Percentiles rank a stretch among this genome's conserved stretches.
Evolutionary conservation across 306 rosid genomes (phyloP).

Genomic region (Notholithocarpus densiflorus): DNA sequence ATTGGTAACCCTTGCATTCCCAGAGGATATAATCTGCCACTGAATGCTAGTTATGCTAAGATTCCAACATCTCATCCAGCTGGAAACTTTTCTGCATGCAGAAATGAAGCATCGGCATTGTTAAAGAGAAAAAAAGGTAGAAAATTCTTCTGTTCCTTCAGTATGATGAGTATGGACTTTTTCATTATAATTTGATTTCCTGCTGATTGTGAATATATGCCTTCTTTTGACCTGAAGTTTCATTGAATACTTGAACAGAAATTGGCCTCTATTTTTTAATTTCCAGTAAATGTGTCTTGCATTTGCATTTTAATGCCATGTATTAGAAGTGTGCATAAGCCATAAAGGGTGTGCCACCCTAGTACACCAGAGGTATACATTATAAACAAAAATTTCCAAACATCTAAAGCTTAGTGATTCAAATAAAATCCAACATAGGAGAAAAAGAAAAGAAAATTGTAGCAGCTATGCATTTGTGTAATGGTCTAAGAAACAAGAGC

Average conservation of each 20-base stretch:
- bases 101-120: slow-evolving; percentile 30
- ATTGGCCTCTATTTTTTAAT: background rate
- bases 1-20: slow-evolving; percentile 45
- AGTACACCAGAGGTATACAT: too few species aligned
- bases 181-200: background rate
- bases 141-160: slow-evolving; percentile 10
- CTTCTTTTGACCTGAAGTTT: slow-evolving; percentile 6
- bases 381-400: too few species aligned
- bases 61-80: slow-evolving; percentile 22
- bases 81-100: slow-evolving; percentile 52
- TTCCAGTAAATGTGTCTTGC: too few species aligned
- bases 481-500: too few species aligned
- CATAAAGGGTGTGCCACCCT: too few species aligned
- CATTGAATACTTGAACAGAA: background rate
- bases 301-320: too few species aligned
- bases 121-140: slow-evolving; percentile 40
- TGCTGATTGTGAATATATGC: background rate
- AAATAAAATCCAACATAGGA: too few species aligned
- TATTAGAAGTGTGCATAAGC: too few species aligned
- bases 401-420: too few species aligned
- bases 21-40: slow-evolving; percentile 36
- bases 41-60: slow-evolving; percentile 28
- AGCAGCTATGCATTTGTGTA: too few species aligned
- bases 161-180: background rate
- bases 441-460: too few species aligned